A percentile compares a stretch with the other conserved stretches of the same genome.
phyloP scores from a whole-genome alignment of 306 rosid species.

The Cicer chorassanicum region DNA sequence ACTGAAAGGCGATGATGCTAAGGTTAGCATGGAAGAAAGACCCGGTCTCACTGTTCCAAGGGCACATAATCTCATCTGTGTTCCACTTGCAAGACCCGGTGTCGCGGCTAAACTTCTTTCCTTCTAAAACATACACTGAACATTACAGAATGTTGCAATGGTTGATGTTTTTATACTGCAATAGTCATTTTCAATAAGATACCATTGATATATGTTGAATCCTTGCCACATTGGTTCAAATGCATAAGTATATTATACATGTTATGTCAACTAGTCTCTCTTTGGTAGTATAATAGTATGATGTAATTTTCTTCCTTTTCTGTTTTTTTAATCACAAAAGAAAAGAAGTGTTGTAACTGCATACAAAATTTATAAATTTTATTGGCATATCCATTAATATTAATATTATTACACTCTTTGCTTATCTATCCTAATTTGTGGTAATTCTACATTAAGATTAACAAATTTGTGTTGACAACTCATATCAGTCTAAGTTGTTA shows the following conservation, averaged over 20 bases:
- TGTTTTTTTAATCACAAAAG: no score
- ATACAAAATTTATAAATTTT: no score
- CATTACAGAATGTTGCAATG: neutral
- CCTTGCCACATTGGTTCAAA: neutral
- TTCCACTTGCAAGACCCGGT: slow-evolving; percentile 38
- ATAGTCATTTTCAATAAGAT: slow-evolving; percentile 25
- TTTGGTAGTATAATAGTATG: no score
- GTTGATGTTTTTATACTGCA: neutral
- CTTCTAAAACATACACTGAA: neutral
- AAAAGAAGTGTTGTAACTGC: no score
- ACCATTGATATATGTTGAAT: neutral
- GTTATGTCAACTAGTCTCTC: no score
- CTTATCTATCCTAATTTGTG: no score
- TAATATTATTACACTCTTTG: no score
- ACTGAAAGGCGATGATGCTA: slow-evolving; percentile 5
- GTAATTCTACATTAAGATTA: no score
- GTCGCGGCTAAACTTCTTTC: slow-evolving; percentile 28
- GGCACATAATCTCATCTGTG: slow-evolving; percentile 47
- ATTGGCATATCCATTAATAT: no score
- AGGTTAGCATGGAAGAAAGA: slow-evolving; percentile 49
- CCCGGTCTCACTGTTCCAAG: slow-evolving; percentile 55
- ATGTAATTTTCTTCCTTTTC: no score
- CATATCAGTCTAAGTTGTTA: slow-evolving; percentile 3
- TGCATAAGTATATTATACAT: no score
- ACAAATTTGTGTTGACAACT: neutral